These are phyloP conservation scores for Colletotrichum liriopes DNA, from an alignment of 2,329 filamentous ascomycete genomes.

Conservation along the genomic window DNA sequence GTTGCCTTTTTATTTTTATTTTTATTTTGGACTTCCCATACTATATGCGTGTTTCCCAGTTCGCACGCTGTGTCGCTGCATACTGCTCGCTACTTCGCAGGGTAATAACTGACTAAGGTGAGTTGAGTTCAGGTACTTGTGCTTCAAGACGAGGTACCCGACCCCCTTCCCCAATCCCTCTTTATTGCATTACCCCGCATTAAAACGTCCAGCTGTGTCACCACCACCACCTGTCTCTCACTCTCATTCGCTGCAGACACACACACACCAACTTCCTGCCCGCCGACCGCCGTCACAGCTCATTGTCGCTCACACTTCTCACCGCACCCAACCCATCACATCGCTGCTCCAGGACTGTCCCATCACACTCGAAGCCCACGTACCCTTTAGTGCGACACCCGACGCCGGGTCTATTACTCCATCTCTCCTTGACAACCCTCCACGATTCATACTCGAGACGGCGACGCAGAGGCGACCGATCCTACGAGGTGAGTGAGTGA, in stretches of 20 bases:
- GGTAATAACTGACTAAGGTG: background rate
- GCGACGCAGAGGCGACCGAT: constrained; percentile 7
- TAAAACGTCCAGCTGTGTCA: constrained; percentile 9
- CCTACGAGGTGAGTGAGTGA: constrained; percentile 15
- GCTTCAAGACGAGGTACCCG: background rate
- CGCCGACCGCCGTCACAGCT: constrained; percentile 23
- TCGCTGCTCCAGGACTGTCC: constrained; percentile 5
- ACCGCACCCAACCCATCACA: background rate
- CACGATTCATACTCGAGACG: constrained; percentile 15
- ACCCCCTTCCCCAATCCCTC: constrained; percentile 4
- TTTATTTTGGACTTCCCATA: no score
- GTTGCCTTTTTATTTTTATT: constrained; percentile 6
- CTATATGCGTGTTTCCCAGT: background rate
- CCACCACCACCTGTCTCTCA: background rate
- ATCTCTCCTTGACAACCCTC: constrained; percentile 3
- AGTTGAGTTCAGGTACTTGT: background rate
- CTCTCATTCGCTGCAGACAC: constrained; percentile 17
- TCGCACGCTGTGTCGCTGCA: constrained; percentile 1
- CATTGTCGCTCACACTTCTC: constrained; percentile 20
- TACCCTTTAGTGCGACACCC: constrained; percentile 17
- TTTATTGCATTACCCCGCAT: constrained; percentile 38
- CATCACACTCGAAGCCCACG: constrained; percentile 15
- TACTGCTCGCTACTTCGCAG: constrained; percentile 17
- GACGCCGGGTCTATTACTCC: constrained; percentile 6
- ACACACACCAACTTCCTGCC: constrained; percentile 7